A percentile compares a stretch with the other conserved stretches of the same genome.
Evolutionary conservation across 768 basidiomycete genomes (phyloP).

Genomic region (Mycena crocata): DNA sequence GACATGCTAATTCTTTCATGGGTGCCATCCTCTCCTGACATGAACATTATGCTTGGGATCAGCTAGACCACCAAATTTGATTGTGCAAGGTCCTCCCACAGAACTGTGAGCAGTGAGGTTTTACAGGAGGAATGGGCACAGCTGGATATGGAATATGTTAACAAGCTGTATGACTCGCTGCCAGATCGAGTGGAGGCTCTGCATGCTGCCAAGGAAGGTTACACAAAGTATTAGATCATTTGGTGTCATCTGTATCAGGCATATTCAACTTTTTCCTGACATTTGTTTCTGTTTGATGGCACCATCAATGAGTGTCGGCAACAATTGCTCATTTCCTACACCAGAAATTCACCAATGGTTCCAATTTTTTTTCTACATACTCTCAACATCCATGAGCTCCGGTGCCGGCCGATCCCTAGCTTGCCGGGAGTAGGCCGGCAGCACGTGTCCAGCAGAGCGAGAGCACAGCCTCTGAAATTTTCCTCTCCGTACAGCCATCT

Average conservation of each 20-base stretch:
- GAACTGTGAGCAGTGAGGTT: slow-evolving; percentile 32
- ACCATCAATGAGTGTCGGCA: too few species aligned
- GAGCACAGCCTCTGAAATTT: neutral
- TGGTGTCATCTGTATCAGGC: too few species aligned
- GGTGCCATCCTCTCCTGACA: slow-evolving; percentile 40
- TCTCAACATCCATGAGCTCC: neutral
- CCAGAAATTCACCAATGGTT: too few species aligned
- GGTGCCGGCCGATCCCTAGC: slow-evolving; percentile 3
- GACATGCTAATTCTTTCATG: slow-evolving; percentile 32
- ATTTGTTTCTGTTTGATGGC: too few species aligned
- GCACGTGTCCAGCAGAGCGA: neutral
- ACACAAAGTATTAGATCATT: slow-evolving; percentile 39
- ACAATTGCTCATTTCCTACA: too few species aligned
- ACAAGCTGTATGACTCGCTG: slow-evolving; percentile 32
- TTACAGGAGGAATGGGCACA: slow-evolving; percentile 44
- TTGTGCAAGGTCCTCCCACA: slow-evolving; percentile 21
- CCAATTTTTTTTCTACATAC: neutral
- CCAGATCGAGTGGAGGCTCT: slow-evolving; percentile 35
- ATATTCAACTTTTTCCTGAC: too few species aligned
- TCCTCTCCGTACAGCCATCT: neutral
- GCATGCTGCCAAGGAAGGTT: slow-evolving; percentile 33
- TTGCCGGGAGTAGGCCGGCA: neutral
- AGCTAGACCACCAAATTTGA: slow-evolving; percentile 29
- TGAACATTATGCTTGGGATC: slow-evolving; percentile 43
- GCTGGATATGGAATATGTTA: slow-evolving; percentile 25